Evolutionary conservation across 106 monocot genomes (phyloP).

Genomic region (Posidonia australis): DNA sequence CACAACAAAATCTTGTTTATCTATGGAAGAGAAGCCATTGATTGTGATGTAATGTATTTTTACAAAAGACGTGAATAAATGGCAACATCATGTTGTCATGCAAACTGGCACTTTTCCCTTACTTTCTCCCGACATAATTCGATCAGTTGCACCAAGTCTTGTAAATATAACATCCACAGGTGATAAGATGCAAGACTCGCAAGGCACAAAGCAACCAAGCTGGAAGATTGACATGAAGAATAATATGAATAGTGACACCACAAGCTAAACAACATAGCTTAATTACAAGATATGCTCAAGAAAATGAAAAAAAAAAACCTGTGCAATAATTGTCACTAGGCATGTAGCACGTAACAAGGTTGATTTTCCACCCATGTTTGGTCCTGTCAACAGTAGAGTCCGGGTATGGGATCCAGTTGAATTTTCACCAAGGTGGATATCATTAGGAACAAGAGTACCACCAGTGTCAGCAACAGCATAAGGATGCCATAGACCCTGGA

Average conservation of each 20-base stretch:
- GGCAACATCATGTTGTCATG: no score
- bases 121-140: constrained; percentile 99
- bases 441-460: constrained; percentile 70
- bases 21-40: no score
- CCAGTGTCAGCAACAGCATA: constrained; percentile 63
- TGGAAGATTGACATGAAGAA: constrained; percentile 18
- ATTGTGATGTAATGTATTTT: no score
- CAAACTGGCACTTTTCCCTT: constrained; percentile 7
- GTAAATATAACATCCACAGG: constrained; percentile 91
- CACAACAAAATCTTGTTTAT: no score
- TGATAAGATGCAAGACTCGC: constrained; percentile 51
- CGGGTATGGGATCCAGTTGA: constrained; percentile 23
- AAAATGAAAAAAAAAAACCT: constrained; percentile 33
- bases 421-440: constrained; percentile 58
- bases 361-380: constrained; percentile 99
- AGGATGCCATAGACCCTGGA: constrained; percentile 90
- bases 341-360: constrained; percentile 90
- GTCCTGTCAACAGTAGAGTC: constrained; percentile 82
- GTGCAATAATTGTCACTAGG: constrained; percentile 76
- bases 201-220: constrained; percentile 92
- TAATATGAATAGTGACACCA: neutral
- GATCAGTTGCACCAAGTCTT: constrained; percentile 83
- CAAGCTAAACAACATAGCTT: neutral
- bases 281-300: neutral
- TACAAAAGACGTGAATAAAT: no score